phyloP scores from a whole-genome alignment of 192 early-diverging fungal genomes.

The Podila minutissima region DNA sequence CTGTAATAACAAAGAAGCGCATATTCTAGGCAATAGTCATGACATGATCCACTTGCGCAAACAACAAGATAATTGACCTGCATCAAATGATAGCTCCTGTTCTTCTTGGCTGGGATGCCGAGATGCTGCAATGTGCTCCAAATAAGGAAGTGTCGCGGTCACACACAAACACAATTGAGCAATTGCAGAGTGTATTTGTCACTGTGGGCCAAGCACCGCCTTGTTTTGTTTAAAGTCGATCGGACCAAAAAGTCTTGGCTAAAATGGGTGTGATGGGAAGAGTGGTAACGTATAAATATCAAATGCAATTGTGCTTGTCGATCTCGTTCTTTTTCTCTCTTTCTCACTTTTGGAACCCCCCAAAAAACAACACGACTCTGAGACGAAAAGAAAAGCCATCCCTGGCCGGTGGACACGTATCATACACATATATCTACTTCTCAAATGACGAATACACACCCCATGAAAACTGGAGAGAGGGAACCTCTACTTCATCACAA shows the following conservation, averaged over 20 bases:
- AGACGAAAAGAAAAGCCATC: too few relatives aligned
- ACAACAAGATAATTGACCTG: neutral
- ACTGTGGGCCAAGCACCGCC: too few relatives aligned
- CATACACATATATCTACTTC: neutral
- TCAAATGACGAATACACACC: neutral
- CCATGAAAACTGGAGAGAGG: neutral
- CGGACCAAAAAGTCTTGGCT: neutral
- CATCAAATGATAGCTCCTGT: neutral
- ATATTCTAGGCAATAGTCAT: too few relatives aligned
- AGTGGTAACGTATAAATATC: too few relatives aligned
- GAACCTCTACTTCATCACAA: neutral
- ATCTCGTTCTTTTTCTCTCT: neutral
- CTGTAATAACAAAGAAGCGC: too few relatives aligned
- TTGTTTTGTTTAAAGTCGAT: too few relatives aligned
- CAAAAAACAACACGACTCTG: too few relatives aligned
- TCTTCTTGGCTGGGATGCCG: neutral
- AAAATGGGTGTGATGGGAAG: too few relatives aligned
- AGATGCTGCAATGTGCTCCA: neutral
- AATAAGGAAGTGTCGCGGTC: neutral
- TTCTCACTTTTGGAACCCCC: neutral
- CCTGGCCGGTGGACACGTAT: neutral
- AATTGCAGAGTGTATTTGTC: too few relatives aligned
- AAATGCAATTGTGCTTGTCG: neutral
- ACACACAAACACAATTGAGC: too few relatives aligned
- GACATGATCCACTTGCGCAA: too few relatives aligned